Conservation (phyloP, 768 basidiomycete species). For the Rhodosporidiobolus odoratus region DNA sequence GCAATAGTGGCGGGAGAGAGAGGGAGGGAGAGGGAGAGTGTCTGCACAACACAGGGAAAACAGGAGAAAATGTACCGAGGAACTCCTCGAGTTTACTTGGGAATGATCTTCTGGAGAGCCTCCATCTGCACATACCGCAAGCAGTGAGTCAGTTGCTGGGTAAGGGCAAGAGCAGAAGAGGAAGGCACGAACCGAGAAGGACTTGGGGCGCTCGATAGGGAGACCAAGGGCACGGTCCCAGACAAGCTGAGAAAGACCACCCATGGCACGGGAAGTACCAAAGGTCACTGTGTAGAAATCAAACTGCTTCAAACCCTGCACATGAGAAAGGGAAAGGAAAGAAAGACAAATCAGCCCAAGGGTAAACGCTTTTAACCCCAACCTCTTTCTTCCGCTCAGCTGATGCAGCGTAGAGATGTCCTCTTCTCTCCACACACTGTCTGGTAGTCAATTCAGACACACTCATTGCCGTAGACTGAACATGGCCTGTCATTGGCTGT, state of each 20-base stretch:
- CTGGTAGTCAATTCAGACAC: too few relatives aligned
- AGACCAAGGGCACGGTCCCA: conserved; percentile 76
- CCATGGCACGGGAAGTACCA: conserved; percentile 60
- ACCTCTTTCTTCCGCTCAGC: too few relatives aligned
- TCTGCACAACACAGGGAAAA: not conserved
- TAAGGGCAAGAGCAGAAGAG: not conserved
- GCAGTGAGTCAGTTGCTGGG: not conserved
- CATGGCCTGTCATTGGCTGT: too few relatives aligned
- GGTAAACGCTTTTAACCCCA: too few relatives aligned
- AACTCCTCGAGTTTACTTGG: not conserved
- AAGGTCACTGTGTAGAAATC: conserved; percentile 93
- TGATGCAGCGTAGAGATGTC: too few relatives aligned
- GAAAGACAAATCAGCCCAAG: too few relatives aligned
- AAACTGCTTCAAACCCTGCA: conserved; percentile 26
- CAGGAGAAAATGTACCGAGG: not conserved
- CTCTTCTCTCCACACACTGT: too few relatives aligned
- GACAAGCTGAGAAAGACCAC: conserved; percentile 75
- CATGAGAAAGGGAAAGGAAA: conserved; percentile 12
- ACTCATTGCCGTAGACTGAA: too few relatives aligned
- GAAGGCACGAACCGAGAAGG: conserved; percentile 58
- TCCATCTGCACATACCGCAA: conserved; percentile 7
- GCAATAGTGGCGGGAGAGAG: too few relatives aligned
- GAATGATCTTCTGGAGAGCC: conserved; percentile 23
- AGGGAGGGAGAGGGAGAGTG: too few relatives aligned
- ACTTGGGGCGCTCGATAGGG: conserved; percentile 86